These are phyloP conservation scores for Alternaria solani DNA, from an alignment of 2,329 filamentous ascomycete species.

Conservation along the genomic window DNA sequence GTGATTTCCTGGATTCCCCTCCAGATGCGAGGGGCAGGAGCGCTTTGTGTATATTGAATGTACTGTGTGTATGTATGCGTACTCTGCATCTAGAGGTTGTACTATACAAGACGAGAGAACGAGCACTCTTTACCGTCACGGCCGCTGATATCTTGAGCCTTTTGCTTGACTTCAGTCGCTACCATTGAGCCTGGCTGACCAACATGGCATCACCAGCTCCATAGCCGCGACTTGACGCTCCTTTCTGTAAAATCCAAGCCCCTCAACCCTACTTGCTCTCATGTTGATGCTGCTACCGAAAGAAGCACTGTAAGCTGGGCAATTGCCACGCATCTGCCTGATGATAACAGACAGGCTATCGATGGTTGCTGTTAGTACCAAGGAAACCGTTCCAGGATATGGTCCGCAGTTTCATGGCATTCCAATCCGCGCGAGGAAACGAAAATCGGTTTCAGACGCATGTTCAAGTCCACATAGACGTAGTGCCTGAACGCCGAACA, in stretches of 20 bases:
- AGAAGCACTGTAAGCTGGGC: neutral
- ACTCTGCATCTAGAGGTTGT: neutral
- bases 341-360: neutral
- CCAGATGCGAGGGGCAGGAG: neutral
- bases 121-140: too few species aligned
- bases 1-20: neutral
- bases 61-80: conserved; percentile 20
- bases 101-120: neutral
- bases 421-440: neutral
- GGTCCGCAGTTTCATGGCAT: neutral
- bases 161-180: neutral
- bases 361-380: neutral
- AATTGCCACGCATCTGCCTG: neutral
- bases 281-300: neutral
- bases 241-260: neutral
- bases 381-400: neutral
- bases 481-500: neutral
- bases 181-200: neutral
- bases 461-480: neutral
- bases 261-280: too few species aligned
- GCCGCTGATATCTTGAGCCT: neutral
- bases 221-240: neutral
- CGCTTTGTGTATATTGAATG: conserved; percentile 19
- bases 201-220: neutral
- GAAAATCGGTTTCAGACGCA: neutral